Evolutionary conservation across 805 yeast genomes (phyloP), one percentile per base, ranked within the genome.

Genomic region (Monosporozyma yasuniensis): DNA sequence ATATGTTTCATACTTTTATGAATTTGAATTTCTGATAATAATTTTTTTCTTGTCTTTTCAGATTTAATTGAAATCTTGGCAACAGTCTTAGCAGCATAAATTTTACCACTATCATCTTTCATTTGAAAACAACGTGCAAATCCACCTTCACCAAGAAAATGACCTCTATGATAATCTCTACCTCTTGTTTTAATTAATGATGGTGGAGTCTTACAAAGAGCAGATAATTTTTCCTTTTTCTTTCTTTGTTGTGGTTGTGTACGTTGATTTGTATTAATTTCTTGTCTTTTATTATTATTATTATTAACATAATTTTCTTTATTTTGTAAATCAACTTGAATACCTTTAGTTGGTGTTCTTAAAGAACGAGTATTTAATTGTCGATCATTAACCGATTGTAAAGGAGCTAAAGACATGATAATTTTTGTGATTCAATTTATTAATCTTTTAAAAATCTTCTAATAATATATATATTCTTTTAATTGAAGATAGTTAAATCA

Each of bases 101-200:
- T 77, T 61, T 80, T 79, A 34, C 98, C 98, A 56, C 78, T 73
- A 53, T 88, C 84, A 69, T 90, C 96, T 64, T 85, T 87, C 75
- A 93, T 93, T 67, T 93, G 97, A 71, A 93, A 93, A 65, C 99
- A 93, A 63, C 98, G 80, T 16, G 99, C 99, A 73, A 93, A 93
- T 0, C 99, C 99, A 53, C 99, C 99, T 71, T 91, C 98, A 35
- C 99, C 99, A 34, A 93, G 73, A 60, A 89, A 90, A 52, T 75
- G 75, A 1, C 98, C 98, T 64, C 98, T 79, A 55, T 85, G 87
- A 68, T 86, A 93, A 59, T 89, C 95, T 63, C 87, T 80, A 42
- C 96, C 96, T 69, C 90, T 79, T 42, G 93, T 87, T 58, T 91
- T 78, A 56, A 93, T 95, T 56, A 90, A 76, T 16, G 96, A 84